Evolutionary conservation across 176 grass and related monocot genomes (phyloP).

Genomic region (Olyra latifolia): DNA sequence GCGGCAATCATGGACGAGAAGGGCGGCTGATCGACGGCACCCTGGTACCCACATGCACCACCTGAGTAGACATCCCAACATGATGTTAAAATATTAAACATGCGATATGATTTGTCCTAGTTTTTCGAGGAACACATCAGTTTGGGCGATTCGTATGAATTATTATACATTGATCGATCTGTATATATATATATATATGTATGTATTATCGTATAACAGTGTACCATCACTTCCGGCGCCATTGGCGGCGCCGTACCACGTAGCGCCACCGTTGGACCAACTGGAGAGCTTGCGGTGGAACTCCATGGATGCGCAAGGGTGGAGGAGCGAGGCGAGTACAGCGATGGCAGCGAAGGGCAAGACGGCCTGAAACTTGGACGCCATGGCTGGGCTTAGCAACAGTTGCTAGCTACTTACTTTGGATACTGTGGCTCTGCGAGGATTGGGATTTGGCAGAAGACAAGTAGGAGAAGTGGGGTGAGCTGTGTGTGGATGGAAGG

Average conservation of each 20-base stretch:
- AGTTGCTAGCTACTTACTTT: background rate
- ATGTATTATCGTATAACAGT: background rate
- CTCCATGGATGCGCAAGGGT: conserved; percentile 29
- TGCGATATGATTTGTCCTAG: background rate
- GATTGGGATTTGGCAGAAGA: background rate
- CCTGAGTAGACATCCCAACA: conserved; percentile 29
- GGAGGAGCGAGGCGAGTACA: conserved; percentile 4
- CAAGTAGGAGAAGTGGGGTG: background rate
- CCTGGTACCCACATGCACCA: conserved; percentile 66
- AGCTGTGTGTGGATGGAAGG: background rate
- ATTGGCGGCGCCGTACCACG: conserved; percentile 64
- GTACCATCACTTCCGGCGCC: conserved; percentile 78
- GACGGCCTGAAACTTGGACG: conserved; percentile 20
- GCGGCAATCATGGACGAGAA: conserved; percentile 75
- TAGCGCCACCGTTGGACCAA: conserved; percentile 50
- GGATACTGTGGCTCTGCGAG: conserved; percentile 5
- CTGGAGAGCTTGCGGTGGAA: conserved; percentile 57
- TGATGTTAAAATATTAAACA: background rate
- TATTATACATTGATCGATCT: background rate
- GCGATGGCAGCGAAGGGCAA: conserved; percentile 4
- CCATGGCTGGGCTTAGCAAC: conserved; percentile 22
- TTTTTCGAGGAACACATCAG: background rate
- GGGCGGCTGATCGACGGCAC: conserved; percentile 43
- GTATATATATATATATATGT: background rate
- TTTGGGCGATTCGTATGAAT: background rate